phyloP scores from a whole-genome alignment of 805 yeast species.

The Grigorovia jiainica region DNA sequence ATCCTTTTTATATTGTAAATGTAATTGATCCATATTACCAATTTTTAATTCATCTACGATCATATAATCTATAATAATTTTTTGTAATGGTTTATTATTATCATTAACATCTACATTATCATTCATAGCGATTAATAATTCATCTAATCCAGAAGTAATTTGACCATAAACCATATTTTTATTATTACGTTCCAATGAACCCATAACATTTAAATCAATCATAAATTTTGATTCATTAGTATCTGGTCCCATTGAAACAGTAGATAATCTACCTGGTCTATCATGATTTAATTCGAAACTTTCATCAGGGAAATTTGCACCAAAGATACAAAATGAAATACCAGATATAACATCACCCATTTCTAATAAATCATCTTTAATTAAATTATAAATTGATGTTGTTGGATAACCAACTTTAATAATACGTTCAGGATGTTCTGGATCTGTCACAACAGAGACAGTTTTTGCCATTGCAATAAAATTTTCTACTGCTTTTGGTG shows the following conservation, averaged over 20 bases:
- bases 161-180: constrained; percentile 74
- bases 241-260: constrained; percentile 62
- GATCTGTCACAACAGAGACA: constrained; percentile 27
- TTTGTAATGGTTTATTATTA: constrained; percentile 30
- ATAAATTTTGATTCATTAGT: constrained; percentile 66
- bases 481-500: constrained; percentile 54
- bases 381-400: constrained; percentile 39
- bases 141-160: constrained; percentile 54
- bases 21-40: constrained; percentile 12
- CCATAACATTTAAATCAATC: constrained; percentile 47
- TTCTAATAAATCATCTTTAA: constrained; percentile 68
- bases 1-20: constrained; percentile 16
- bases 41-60: constrained; percentile 24
- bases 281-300: constrained; percentile 59
- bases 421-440: constrained; percentile 19
- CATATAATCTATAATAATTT: constrained; percentile 33
- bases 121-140: constrained; percentile 50
- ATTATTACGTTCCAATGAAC: constrained; percentile 42
- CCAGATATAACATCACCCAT: constrained; percentile 82
- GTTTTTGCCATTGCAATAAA: constrained; percentile 43
- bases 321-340: constrained; percentile 76
- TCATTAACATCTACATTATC: constrained; percentile 35
- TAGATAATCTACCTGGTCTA: constrained; percentile 57
- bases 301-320: constrained; percentile 67
- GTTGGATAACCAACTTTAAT: constrained; percentile 7